Evolutionary conservation across 2,329 filamentous ascomycete species (phyloP), one percentile per base, ranked within the genome.

Genomic region (Emydomyces testavorans): DNA sequence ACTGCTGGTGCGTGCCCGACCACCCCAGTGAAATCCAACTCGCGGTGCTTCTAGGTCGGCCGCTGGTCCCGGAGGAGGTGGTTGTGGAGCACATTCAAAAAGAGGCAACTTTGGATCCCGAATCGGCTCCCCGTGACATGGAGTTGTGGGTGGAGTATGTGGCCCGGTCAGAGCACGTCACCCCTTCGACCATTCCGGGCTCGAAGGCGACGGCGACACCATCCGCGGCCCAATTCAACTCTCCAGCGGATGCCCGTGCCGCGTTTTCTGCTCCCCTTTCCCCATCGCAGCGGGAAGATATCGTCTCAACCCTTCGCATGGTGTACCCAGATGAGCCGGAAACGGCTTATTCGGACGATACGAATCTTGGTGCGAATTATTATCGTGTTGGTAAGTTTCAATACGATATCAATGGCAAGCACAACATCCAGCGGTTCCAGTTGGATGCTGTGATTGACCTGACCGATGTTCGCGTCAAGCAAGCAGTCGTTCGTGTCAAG

Each of bases 1-100:
- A 96, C 52, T 93, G 87, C 65, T 96, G 87, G 84, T 96, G 90
- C 63, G 80, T 82, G 3, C 64, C 69, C 7, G 60, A 63, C 43
- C 73, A 67, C 0, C 54, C 72, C 41, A 62, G 62, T 11, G 65
- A 67, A 13, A 57, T 67, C 6, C 70, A 73, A 52, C 57, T 74
- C 10, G 57, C 59, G 2, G 59, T 72, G 16, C 45, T 58, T 3
- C 59, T 71, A 0, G 58, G 60, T 1, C 60, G 62, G n/a, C 53
- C 66, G 4, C 72, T 89, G 48, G 71, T 81, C 24, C 83, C 84
- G 0, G 76, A 81, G 55, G 75, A 86, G 55, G 60, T 90, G 1
- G 78, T 85, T 1, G 63, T 90, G 36, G 85, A 90, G 59, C 83
- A 89, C 61, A 80, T 86, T 48, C 68, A 78, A 1, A 72, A 73